Evolutionary conservation across 257 asterid species (phyloP).

Genomic region (Perilla frutescens): DNA sequence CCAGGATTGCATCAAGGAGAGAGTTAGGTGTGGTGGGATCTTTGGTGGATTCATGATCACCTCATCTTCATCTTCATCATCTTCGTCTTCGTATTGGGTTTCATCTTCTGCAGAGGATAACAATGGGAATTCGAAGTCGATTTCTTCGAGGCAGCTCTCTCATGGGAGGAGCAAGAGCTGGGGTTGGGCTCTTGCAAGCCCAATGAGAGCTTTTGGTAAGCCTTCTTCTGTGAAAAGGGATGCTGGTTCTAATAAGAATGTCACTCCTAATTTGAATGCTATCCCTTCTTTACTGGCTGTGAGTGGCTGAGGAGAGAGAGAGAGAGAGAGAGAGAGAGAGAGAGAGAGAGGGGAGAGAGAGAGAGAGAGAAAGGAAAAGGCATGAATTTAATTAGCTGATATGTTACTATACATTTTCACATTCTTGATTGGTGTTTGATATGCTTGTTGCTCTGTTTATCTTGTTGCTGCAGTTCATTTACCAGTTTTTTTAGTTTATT

Average conservation of each 20-base stretch:
- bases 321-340: neutral
- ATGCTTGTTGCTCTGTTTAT: constrained; percentile 48
- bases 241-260: constrained; percentile 56
- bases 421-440: constrained; percentile 47
- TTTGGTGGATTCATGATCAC: constrained; percentile 86
- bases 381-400: constrained; percentile 37
- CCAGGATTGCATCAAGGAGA: constrained; percentile 78
- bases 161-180: constrained; percentile 93
- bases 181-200: constrained; percentile 99
- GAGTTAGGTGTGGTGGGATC: constrained; percentile 92
- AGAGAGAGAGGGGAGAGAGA: neutral
- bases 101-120: constrained; percentile 65
- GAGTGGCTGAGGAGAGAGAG: constrained; percentile 50
- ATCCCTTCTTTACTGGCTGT: constrained; percentile 85
- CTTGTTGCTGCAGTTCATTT: constrained; percentile 28
- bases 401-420: constrained; percentile 46
- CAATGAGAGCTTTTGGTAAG: constrained; percentile 90
- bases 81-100: constrained; percentile 71
- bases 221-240: constrained; percentile 62
- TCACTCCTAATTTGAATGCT: constrained; percentile 75
- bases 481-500: constrained; percentile 37
- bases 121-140: constrained; percentile 45
- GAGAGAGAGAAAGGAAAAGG: neutral
- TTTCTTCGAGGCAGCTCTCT: constrained; percentile 44
- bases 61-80: constrained; percentile 80